These are phyloP conservation scores for Trichoderma parareesei DNA, from an alignment of 495 filamentous ascomycete species.

Conservation along the genomic window DNA sequence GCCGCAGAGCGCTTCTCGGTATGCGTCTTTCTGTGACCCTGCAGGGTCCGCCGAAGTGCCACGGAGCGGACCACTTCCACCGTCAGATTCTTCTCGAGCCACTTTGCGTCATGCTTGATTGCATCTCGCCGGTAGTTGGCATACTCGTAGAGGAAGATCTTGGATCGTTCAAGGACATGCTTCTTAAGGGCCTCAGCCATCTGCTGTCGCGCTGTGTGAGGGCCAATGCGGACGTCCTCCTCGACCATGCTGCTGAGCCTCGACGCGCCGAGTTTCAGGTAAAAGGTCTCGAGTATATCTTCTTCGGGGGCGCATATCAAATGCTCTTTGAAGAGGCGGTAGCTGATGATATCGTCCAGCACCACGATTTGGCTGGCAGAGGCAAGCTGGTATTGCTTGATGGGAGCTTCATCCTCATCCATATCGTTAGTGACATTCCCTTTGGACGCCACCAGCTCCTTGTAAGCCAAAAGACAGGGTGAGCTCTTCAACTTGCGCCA, in stretches of 20 bases:
- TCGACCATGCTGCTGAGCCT: conserved; percentile 52
- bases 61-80: conserved; percentile 72
- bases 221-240: conserved; percentile 48
- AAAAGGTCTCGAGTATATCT: conserved; percentile 77
- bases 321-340: conserved; percentile 71
- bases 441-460: conserved; percentile 52
- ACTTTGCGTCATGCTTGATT: conserved; percentile 74
- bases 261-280: conserved; percentile 54
- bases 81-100: conserved; percentile 78
- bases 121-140: conserved; percentile 49
- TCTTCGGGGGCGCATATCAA: conserved; percentile 82
- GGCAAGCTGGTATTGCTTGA: conserved; percentile 70
- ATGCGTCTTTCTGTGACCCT: conserved; percentile 55
- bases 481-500: conserved; percentile 67
- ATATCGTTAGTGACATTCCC: conserved; percentile 42
- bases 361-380: conserved; percentile 64
- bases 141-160: conserved; percentile 77
- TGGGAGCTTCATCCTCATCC: conserved; percentile 62
- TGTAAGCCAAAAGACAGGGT: conserved; percentile 69
- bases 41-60: conserved; percentile 62
- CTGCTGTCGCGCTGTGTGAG: conserved; percentile 38
- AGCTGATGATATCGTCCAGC: conserved; percentile 78
- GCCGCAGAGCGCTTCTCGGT: conserved; percentile 63
- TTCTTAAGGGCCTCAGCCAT: conserved; percentile 54
- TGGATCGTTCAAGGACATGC: conserved; percentile 73